These are phyloP conservation scores for Termitomyces eurrhizus DNA, from an alignment of 768 basidiomycete genomes.

Conservation along the genomic window DNA sequence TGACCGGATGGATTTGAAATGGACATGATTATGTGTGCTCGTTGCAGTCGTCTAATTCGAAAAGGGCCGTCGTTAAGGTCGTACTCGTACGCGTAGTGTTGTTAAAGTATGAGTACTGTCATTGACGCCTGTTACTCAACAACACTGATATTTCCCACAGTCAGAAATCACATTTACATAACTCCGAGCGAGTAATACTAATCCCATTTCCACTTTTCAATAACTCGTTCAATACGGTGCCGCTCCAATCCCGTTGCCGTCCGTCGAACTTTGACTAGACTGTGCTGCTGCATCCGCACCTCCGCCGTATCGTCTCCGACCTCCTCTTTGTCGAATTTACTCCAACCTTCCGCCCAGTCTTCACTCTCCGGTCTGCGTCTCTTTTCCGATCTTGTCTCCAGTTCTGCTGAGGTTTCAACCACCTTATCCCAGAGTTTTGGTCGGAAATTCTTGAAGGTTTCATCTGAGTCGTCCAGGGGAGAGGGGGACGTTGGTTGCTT, in stretches of 20 bases:
- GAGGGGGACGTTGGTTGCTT: slow-evolving; percentile 29
- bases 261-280: slow-evolving; percentile 55
- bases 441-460: slow-evolving; percentile 61
- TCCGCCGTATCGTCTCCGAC: slow-evolving; percentile 33
- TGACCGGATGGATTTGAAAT: slow-evolving; percentile 23
- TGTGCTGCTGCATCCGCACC: slow-evolving; percentile 41
- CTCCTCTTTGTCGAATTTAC: slow-evolving; percentile 22
- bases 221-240: slow-evolving; percentile 63
- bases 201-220: slow-evolving; percentile 67
- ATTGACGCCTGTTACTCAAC: slow-evolving; percentile 1
- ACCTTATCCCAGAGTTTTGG: slow-evolving; percentile 64
- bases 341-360: slow-evolving; percentile 46
- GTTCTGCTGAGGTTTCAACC: slow-evolving; percentile 37
- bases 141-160: slow-evolving; percentile 15
- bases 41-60: slow-evolving; percentile 4
- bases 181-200: not conserved
- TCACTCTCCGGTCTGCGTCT: slow-evolving; percentile 35
- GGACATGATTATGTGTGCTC: slow-evolving; percentile 23
- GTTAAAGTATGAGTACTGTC: not conserved
- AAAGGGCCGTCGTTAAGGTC: not conserved
- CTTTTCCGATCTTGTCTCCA: slow-evolving; percentile 33
- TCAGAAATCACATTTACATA: slow-evolving; percentile 3
- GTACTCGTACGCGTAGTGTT: not conserved
- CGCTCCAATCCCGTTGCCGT: slow-evolving; percentile 58
- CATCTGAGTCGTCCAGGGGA: slow-evolving; percentile 16